Conservation (phyloP, 148 eudicot species). For the Silene uniflora region DNA sequence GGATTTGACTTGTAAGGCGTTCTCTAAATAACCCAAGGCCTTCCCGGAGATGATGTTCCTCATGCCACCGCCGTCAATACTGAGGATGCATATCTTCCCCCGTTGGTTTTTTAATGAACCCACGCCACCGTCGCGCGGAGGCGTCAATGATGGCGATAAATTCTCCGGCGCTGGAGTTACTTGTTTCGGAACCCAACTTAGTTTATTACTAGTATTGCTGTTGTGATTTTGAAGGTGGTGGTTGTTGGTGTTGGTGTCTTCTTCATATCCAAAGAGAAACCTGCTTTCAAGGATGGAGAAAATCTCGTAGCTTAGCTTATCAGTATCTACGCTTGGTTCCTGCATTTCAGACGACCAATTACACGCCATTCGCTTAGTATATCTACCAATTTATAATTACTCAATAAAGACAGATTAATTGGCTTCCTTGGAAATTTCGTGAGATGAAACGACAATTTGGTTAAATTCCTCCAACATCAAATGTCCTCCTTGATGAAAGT, state of each 20-base stretch:
- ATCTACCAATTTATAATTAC: no score
- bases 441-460: no score
- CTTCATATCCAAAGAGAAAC: constrained; percentile 81
- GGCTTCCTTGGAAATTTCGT: no score
- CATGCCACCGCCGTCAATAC: constrained; percentile 88
- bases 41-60: constrained; percentile 66
- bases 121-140: constrained; percentile 18
- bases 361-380: neutral
- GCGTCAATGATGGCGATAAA: neutral
- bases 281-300: constrained; percentile 81
- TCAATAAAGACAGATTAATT: neutral
- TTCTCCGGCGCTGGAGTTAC: constrained; percentile 26
- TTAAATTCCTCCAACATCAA: no score
- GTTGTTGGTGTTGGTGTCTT: constrained; percentile 25
- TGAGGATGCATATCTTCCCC: constrained; percentile 74
- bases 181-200: constrained; percentile 53
- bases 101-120: constrained; percentile 61
- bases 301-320: constrained; percentile 91
- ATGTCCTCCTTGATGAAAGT: no score
- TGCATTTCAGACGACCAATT: constrained; percentile 39
- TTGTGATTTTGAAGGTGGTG: constrained; percentile 17
- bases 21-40: constrained; percentile 62
- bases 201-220: constrained; percentile 21
- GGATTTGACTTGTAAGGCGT: constrained; percentile 53
- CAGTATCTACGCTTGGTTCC: constrained; percentile 83